A percentile compares a stretch with the other conserved stretches of the same genome.
phyloP scores from a whole-genome alignment of 805 yeast genomes.

The Pichia sporocuriosa region DNA sequence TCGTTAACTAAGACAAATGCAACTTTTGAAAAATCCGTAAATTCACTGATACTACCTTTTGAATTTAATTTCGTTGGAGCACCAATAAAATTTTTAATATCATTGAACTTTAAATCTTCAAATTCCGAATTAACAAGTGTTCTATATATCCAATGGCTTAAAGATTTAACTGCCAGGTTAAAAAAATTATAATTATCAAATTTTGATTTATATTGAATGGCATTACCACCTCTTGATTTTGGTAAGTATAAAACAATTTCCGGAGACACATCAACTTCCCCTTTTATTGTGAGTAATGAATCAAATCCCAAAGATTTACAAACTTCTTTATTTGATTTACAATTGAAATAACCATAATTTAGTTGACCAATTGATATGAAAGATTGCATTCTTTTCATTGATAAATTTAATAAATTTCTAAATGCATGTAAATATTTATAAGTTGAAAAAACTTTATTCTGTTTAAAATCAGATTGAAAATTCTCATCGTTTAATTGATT shows the following conservation, averaged over 20 bases:
- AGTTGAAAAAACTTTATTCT: conserved; percentile 31
- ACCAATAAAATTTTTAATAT: conserved; percentile 8
- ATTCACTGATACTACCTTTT: conserved; percentile 20
- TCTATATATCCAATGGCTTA: conserved; percentile 41
- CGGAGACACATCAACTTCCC: conserved; percentile 16
- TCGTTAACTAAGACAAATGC: conserved; percentile 52
- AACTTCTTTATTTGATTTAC: conserved; percentile 40
- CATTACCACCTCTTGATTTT: conserved; percentile 43
- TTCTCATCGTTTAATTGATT: conserved; percentile 31
- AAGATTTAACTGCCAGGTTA: conserved; percentile 22
- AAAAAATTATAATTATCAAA: neutral
- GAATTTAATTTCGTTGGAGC: neutral
- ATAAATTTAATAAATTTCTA: conserved; percentile 50
- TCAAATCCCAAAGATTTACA: conserved; percentile 47
- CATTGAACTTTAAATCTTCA: conserved; percentile 5
- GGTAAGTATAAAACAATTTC: conserved; percentile 38
- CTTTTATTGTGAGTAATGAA: conserved; percentile 22
- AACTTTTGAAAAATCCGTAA: conserved; percentile 34
- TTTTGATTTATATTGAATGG: conserved; percentile 35
- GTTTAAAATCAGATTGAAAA: conserved; percentile 29
- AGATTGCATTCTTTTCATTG: conserved; percentile 40
- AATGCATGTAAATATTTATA: conserved; percentile 48
- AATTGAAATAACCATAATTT: conserved; percentile 49
- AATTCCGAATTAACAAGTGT: conserved; percentile 13
- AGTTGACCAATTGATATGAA: conserved; percentile 14